Conservation (phyloP, 805 yeast species). For the Saturnispora halmiae region DNA sequence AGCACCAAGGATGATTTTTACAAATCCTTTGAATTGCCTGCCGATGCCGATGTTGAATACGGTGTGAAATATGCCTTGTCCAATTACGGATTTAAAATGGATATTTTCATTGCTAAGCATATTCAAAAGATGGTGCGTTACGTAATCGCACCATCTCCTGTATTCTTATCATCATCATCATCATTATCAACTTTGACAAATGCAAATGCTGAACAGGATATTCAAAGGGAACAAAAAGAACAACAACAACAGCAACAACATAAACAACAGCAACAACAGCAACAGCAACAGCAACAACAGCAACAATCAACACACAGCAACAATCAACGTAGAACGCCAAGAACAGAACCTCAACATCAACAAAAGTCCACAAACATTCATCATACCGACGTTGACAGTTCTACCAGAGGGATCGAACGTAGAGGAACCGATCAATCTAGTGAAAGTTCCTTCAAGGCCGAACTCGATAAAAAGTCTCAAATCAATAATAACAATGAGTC, state of each 20-base stretch:
- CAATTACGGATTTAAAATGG: slow-evolving; percentile 19
- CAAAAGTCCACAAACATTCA: neutral
- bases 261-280: neutral
- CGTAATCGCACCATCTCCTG: neutral
- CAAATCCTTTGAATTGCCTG: slow-evolving; percentile 20
- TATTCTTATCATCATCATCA: neutral
- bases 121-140: slow-evolving; percentile 1
- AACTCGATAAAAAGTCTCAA: neutral
- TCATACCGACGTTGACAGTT: slow-evolving; percentile 2
- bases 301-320: too few relatives aligned
- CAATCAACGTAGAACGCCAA: too few relatives aligned
- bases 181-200: neutral
- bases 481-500: neutral
- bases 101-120: slow-evolving; percentile 16
- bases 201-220: neutral
- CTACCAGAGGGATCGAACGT: neutral
- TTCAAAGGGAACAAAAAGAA: neutral
- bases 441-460: neutral
- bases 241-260: neutral
- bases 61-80: slow-evolving; percentile 14
- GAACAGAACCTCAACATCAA: too few relatives aligned
- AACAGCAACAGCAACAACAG: slow-evolving; percentile 1
- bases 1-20: slow-evolving; percentile 19
- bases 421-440: neutral
- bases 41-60: slow-evolving; percentile 16